Conservation (phyloP, 345 rosid species). For the Triadica sebifera region DNA sequence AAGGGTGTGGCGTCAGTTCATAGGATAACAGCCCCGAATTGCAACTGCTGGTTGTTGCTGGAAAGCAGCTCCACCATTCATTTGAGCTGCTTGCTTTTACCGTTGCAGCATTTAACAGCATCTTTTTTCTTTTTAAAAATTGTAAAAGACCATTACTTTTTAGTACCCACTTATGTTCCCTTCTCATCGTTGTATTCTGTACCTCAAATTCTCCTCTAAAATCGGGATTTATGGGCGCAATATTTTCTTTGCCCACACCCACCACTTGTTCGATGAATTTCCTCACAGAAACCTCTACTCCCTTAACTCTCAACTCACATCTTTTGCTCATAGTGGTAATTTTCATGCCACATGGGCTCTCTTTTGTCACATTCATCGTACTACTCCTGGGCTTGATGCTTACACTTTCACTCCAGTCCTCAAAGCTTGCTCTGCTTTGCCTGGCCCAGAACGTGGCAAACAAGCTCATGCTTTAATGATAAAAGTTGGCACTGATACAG, state of each 20-base stretch:
- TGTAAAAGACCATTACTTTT: not conserved
- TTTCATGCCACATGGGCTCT: conserved; percentile 51
- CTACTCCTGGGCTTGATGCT: conserved; percentile 41
- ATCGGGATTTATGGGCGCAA: too few relatives aligned
- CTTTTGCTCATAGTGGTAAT: conserved; percentile 38
- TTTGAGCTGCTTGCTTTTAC: too few relatives aligned
- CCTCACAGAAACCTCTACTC: conserved; percentile 41
- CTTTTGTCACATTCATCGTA: conserved; percentile 40
- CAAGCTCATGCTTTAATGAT: conserved; percentile 75
- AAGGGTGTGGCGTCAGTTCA: too few relatives aligned
- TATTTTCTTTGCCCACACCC: not conserved
- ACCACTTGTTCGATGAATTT: conserved; percentile 49
- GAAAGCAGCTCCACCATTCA: too few relatives aligned
- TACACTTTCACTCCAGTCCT: conserved; percentile 72
- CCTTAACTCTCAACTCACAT: conserved; percentile 52
- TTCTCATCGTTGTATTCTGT: not conserved
- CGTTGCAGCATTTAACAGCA: too few relatives aligned
- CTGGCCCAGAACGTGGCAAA: conserved; percentile 43
- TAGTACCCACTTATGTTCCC: not conserved
- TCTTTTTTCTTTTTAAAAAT: too few relatives aligned
- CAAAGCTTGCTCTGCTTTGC: conserved; percentile 54
- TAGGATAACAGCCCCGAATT: too few relatives aligned
- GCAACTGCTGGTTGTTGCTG: too few relatives aligned
- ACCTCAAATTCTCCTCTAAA: not conserved
- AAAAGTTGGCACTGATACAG: conserved; percentile 51